phyloP scores from a whole-genome alignment of 2,329 filamentous ascomycete species.

The Colletotrichum endophyticum region DNA sequence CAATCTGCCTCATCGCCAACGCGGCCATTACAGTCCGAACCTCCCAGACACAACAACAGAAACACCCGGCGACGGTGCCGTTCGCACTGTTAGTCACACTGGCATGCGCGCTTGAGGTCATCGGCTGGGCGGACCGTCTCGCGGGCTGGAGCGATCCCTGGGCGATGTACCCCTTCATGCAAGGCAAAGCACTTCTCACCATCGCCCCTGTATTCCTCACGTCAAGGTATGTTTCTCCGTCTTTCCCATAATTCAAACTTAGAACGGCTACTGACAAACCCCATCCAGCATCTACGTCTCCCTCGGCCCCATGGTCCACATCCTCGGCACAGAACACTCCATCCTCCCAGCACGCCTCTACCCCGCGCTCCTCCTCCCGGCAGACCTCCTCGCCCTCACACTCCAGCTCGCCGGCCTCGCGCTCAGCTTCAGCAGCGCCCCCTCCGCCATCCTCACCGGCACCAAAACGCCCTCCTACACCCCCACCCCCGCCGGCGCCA shows the following conservation, averaged over 20 bases:
- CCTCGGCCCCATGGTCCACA: slow-evolving; percentile 26
- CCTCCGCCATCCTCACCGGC: background rate
- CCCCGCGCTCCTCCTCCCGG: slow-evolving; percentile 27
- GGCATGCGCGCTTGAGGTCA: slow-evolving; percentile 27
- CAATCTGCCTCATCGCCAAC: slow-evolving; percentile 21
- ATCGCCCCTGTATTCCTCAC: slow-evolving; percentile 32
- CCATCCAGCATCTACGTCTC: slow-evolving; percentile 30
- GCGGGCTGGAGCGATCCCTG: slow-evolving; percentile 27
- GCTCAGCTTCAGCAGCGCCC: slow-evolving; percentile 27
- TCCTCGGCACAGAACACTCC: slow-evolving; percentile 33
- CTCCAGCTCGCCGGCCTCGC: slow-evolving; percentile 31
- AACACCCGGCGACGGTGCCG: background rate
- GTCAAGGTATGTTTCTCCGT: slow-evolving; percentile 24
- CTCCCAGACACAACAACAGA: background rate
- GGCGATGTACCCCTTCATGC: slow-evolving; percentile 26
- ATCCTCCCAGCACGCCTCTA: slow-evolving; percentile 27
- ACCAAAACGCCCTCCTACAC: background rate
- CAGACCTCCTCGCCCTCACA: slow-evolving; percentile 28
- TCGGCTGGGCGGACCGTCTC: slow-evolving; percentile 27
- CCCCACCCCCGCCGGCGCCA: slow-evolving; percentile 23
- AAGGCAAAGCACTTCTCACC: slow-evolving; percentile 27
- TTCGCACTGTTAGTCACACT: slow-evolving; percentile 24
- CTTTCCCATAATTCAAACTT: background rate
- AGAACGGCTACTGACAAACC: background rate
- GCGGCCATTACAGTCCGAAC: slow-evolving; percentile 21